Evolutionary conservation across 306 rosid species (phyloP).

Genomic region (Alnus glutinosa): DNA sequence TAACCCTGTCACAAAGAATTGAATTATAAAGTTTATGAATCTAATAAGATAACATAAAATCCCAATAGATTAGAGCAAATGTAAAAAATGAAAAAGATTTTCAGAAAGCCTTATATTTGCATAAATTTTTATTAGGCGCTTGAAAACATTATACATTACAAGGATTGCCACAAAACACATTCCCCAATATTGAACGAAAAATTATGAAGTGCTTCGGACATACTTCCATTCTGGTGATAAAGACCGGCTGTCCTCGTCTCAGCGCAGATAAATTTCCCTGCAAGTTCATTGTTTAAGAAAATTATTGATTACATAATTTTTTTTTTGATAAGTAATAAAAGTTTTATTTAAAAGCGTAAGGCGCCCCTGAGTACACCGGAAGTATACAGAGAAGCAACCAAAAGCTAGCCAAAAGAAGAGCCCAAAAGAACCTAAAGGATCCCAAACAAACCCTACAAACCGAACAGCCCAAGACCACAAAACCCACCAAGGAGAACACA

Average conservation of each 20-base stretch:
- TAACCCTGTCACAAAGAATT: slow-evolving; percentile 73
- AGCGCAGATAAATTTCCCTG: slow-evolving; percentile 97
- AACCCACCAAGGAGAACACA: no score
- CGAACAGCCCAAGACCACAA: no score
- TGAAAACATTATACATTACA: not conserved
- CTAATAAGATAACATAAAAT: not conserved
- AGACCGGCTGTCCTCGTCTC: slow-evolving; percentile 95
- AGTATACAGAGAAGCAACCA: no score
- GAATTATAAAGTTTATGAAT: not conserved
- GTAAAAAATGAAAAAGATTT: not conserved
- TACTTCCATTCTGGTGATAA: slow-evolving; percentile 93
- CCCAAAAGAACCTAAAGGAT: no score
- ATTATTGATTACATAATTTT: slow-evolving; percentile 31
- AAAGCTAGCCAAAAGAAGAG: no score
- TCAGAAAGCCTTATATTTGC: not conserved
- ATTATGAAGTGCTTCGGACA: slow-evolving; percentile 31
- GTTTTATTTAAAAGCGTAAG: no score
- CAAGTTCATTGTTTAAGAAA: slow-evolving; percentile 34
- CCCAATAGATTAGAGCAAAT: not conserved
- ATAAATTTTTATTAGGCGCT: not conserved
- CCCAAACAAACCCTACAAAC: no score
- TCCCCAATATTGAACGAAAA: not conserved
- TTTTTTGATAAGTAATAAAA: no score
- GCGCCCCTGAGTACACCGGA: no score
- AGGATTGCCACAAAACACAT: slow-evolving; percentile 14